A percentile compares a stretch with the other conserved stretches of the same genome.
phyloP scores from a whole-genome alignment of 129 eudicot species.

The Pulicaria dysenterica region DNA sequence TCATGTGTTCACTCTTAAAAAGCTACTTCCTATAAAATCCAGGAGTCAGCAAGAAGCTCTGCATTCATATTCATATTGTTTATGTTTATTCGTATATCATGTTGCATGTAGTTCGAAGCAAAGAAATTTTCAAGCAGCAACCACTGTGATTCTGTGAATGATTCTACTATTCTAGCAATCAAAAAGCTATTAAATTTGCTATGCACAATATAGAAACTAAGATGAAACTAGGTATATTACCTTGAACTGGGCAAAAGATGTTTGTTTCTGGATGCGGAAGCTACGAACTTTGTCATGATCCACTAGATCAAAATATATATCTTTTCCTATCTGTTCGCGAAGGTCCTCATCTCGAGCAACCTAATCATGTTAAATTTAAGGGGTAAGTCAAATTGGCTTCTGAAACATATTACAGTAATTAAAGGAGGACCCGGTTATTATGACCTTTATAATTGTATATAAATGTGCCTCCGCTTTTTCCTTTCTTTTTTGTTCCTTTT shows the following conservation, averaged over 20 bases:
- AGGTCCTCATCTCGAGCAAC: slow-evolving; percentile 83
- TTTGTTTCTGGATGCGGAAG: slow-evolving; percentile 83
- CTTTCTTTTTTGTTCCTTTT: slow-evolving; percentile 68
- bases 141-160: not conserved
- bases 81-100: too few species aligned
- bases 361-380: slow-evolving; percentile 21
- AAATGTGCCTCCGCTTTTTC: slow-evolving; percentile 62
- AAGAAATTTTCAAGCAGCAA: not conserved
- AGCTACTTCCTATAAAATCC: too few species aligned
- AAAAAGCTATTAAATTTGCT: not conserved
- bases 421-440: not conserved
- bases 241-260: slow-evolving; percentile 69
- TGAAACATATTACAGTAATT: not conserved
- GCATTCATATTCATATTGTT: too few species aligned
- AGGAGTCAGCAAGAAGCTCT: too few species aligned
- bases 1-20: too few species aligned
- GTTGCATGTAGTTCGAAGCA: not conserved
- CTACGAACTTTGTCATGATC: slow-evolving; percentile 89
- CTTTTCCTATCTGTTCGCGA: slow-evolving; percentile 77
- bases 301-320: slow-evolving; percentile 83
- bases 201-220: slow-evolving; percentile 1
- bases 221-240: slow-evolving; percentile 31
- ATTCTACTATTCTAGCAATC: slow-evolving; percentile 13
- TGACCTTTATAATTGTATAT: slow-evolving; percentile 68
- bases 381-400: slow-evolving; percentile 7